Percentiles rank a stretch among this genome's conserved stretches.
Evolutionary conservation across 2,329 filamentous ascomycete species (phyloP).

Genomic region (Calcarisporium arbuscula): DNA sequence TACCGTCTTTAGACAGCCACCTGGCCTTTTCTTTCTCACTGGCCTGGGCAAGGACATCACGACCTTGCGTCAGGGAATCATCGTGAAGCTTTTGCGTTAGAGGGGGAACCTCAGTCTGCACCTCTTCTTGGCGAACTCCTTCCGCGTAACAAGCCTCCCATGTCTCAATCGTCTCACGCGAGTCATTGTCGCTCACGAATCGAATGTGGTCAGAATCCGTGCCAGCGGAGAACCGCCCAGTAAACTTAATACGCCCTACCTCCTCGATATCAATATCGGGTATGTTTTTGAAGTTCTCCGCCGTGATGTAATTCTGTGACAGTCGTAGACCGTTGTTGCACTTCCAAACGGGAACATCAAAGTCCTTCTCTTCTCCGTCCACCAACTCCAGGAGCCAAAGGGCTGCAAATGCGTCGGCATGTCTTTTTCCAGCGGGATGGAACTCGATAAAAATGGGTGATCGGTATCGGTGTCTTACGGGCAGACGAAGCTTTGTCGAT

Average conservation of each 20-base stretch:
- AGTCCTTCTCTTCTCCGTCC: constrained; percentile 69
- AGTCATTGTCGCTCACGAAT: constrained; percentile 82
- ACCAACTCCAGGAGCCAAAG: constrained; percentile 82
- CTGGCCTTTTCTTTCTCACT: constrained; percentile 65
- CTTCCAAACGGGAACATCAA: constrained; percentile 87
- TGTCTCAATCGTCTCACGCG: constrained; percentile 86
- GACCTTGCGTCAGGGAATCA: constrained; percentile 68
- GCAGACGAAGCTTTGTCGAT: constrained; percentile 57
- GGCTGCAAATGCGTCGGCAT: constrained; percentile 67
- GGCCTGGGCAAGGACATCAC: constrained; percentile 72
- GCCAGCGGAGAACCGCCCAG: constrained; percentile 78
- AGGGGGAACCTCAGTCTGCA: constrained; percentile 67
- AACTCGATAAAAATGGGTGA: constrained; percentile 89
- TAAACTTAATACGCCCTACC: constrained; percentile 75
- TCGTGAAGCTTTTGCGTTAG: constrained; percentile 73
- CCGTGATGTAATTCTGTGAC: constrained; percentile 87
- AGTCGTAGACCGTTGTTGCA: constrained; percentile 70
- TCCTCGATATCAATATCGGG: constrained; percentile 73
- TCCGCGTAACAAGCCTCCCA: constrained; percentile 91
- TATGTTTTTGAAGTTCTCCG: constrained; percentile 62
- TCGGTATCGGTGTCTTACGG: constrained; percentile 84
- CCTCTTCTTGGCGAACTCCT: constrained; percentile 68
- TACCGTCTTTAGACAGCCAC: constrained; percentile 74
- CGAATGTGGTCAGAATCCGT: constrained; percentile 79
- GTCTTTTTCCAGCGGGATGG: constrained; percentile 60